phyloP scores from a whole-genome alignment of 2,329 filamentous ascomycete species.

The Fusarium abutilonis region DNA sequence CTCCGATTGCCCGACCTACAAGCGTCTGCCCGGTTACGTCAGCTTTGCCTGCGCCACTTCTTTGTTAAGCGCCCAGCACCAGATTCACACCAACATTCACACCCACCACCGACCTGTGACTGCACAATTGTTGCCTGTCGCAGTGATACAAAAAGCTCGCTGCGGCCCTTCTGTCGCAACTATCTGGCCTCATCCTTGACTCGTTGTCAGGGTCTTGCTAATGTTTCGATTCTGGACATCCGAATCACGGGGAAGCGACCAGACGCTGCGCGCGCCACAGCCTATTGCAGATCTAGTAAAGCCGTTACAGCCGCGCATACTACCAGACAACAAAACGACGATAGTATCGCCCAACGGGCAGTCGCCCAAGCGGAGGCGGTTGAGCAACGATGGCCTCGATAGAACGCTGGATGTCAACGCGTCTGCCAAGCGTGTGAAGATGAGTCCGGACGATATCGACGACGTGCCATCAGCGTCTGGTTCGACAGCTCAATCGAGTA shows the following conservation, averaged over 20 bases:
- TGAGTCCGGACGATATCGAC: slow-evolving; percentile 44
- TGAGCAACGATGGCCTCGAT: slow-evolving; percentile 48
- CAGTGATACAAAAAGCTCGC: slow-evolving; percentile 29
- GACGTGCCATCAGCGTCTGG: slow-evolving; percentile 34
- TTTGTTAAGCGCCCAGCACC: slow-evolving; percentile 19
- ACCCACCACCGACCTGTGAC: slow-evolving; percentile 14
- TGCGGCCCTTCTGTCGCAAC: slow-evolving; percentile 36
- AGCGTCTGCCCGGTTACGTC: slow-evolving; percentile 47
- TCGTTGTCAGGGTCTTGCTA: slow-evolving; percentile 53
- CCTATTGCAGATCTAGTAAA: slow-evolving; percentile 51
- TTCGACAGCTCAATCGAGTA: slow-evolving; percentile 34
- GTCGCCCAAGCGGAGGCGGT: slow-evolving; percentile 55
- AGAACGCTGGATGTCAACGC: slow-evolving; percentile 38
- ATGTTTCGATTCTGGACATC: slow-evolving; percentile 72
- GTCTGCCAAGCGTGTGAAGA: slow-evolving; percentile 57
- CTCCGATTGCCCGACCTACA: slow-evolving; percentile 45
- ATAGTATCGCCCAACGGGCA: slow-evolving; percentile 42
- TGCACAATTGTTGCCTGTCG: slow-evolving; percentile 32
- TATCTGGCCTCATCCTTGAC: slow-evolving; percentile 26
- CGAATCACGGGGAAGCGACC: slow-evolving; percentile 67
- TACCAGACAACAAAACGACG: slow-evolving; percentile 40
- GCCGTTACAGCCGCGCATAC: slow-evolving; percentile 49
- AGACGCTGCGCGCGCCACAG: slow-evolving; percentile 56
- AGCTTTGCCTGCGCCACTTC: slow-evolving; percentile 43
- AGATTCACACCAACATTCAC: slow-evolving; percentile 27